Conservation (phyloP, 2,329 filamentous ascomycete species). For the Hortaea werneckii region DNA sequence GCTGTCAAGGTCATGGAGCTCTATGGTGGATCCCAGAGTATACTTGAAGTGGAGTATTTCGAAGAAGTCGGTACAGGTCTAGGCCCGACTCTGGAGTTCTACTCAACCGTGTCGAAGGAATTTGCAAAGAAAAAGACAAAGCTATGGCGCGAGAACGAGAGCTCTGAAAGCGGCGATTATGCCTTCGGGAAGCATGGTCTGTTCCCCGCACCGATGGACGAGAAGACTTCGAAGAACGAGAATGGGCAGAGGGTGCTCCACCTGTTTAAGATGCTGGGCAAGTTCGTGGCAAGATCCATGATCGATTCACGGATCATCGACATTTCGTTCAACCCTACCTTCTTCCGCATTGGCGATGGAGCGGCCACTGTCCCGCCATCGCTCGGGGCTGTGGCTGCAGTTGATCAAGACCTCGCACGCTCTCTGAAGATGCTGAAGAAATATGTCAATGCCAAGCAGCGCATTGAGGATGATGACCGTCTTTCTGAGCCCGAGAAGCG, state of each 20-base stretch:
- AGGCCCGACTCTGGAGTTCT: constrained; percentile 93
- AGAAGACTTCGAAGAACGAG: constrained; percentile 61
- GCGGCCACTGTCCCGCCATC: constrained; percentile 63
- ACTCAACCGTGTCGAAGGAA: constrained; percentile 92
- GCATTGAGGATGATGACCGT: constrained; percentile 60
- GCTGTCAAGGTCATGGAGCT: constrained; percentile 98
- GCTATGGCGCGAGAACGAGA: constrained; percentile 89
- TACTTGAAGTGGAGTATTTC: constrained; percentile 96
- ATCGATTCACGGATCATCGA: constrained; percentile 97
- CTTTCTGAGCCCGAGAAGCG: constrained; percentile 62
- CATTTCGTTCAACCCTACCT: constrained; percentile 91
- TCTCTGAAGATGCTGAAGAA: constrained; percentile 81
- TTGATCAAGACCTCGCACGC: constrained; percentile 75
- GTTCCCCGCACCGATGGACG: constrained; percentile 83
- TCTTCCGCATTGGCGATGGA: constrained; percentile 84
- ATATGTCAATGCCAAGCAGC: constrained; percentile 73
- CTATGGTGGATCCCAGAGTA: constrained; percentile 91
- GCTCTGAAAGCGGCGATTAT: constrained; percentile 61
- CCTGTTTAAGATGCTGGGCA: constrained; percentile 86
- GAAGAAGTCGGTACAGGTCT: constrained; percentile 95
- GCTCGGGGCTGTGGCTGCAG: constrained; percentile 76
- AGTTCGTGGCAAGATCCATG: constrained; percentile 97
- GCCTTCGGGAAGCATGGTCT: constrained; percentile 75
- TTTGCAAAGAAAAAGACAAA: constrained; percentile 96
- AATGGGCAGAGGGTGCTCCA: constrained; percentile 81